These are phyloP conservation scores for Talaromyces thailandensis DNA, from an alignment of 495 filamentous ascomycete species.

Conservation along the genomic window DNA sequence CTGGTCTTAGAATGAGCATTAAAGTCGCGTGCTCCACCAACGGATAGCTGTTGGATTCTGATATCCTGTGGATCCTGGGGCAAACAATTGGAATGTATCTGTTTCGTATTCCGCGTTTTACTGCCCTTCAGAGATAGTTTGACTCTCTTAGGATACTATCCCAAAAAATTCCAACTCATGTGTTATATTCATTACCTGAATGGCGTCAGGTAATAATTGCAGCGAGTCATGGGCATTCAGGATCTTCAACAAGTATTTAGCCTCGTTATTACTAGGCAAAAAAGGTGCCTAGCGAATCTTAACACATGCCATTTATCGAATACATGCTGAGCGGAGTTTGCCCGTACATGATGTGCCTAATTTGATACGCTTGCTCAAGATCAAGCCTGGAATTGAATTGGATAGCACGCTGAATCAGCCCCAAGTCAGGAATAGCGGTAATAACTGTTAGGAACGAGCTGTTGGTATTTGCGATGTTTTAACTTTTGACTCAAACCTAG, in stretches of 20 bases:
- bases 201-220: neutral
- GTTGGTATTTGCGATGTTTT: neutral
- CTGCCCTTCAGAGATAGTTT: neutral
- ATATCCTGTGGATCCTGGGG: neutral
- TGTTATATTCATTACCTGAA: neutral
- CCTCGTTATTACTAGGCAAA: neutral
- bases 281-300: neutral
- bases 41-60: neutral
- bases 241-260: neutral
- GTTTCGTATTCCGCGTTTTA: neutral
- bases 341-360: neutral
- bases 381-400: neutral
- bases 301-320: neutral
- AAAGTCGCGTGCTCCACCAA: neutral
- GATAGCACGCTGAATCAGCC: neutral
- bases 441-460: neutral
- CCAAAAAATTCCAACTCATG: neutral
- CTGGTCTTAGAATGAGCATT: neutral
- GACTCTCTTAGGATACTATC: neutral
- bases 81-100: neutral
- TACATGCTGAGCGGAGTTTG: neutral
- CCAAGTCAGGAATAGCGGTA: neutral
- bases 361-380: neutral
- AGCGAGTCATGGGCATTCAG: neutral
- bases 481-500: neutral